A percentile compares a stretch with the other conserved stretches of the same genome.
Conservation (phyloP, 768 basidiomycete species). For the Mycena chlorophos region DNA sequence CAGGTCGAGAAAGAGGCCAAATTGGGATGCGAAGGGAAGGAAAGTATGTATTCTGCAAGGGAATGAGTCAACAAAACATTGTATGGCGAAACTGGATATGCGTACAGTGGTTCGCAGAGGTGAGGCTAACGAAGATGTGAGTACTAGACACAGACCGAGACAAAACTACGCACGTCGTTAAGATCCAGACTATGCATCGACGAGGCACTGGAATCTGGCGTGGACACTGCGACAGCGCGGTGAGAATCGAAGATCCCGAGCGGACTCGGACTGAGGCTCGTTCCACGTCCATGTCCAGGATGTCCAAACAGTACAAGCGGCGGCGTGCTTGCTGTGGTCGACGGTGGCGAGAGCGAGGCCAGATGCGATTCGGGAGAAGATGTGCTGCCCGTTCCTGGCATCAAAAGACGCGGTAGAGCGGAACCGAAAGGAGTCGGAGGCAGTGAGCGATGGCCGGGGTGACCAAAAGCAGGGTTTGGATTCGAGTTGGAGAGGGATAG, state of each 20-base stretch:
- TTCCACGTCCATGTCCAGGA: neutral
- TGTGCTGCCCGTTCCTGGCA: neutral
- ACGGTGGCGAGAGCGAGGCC: neutral
- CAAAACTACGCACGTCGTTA: neutral
- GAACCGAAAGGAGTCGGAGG: neutral
- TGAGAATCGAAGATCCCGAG: neutral
- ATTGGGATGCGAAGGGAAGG: constrained; percentile 53
- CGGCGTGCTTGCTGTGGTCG: neutral
- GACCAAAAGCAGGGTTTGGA: neutral
- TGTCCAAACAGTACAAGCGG: neutral
- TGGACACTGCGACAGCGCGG: neutral
- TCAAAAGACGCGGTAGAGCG: neutral
- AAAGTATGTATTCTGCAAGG: constrained; percentile 55
- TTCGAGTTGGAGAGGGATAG: neutral
- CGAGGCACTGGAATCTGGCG: neutral
- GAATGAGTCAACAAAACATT: constrained; percentile 5
- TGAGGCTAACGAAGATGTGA: neutral
- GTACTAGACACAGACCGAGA: neutral
- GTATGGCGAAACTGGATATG: constrained; percentile 1
- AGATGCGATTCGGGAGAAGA: neutral
- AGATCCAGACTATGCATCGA: neutral
- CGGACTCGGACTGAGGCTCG: neutral
- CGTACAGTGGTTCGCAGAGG: constrained; percentile 34
- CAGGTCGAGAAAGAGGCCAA: constrained; percentile 66
- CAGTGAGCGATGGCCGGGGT: neutral